Evolutionary conservation across 2,329 filamentous ascomycete genomes (phyloP), one percentile per base, ranked within the genome.

Genomic region (Alternaria triticimaculans): DNA sequence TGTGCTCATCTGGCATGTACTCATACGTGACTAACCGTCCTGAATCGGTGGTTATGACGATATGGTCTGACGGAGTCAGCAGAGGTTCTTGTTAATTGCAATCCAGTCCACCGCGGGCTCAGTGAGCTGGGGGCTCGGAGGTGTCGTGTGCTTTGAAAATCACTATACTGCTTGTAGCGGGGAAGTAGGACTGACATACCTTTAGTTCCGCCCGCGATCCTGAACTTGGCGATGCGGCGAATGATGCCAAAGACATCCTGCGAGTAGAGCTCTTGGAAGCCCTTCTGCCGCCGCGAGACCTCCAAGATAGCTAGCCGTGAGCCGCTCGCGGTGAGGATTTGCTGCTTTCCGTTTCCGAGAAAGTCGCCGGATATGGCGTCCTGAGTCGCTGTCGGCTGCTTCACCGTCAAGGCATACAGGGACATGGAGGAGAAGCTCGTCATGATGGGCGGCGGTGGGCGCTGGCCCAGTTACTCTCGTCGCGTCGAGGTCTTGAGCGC

Each of bases 391-490:
- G 94, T 94, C 33, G 96, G 93, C 73, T 93, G 91, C 83, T 97
- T 94, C 77, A 99, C 90, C 72, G 96, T 98, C 84, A 99, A 87
- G 76, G 93, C 96, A 85, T 99, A 99, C 84, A 99, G 90, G 81
- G 97, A 97, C 93, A 97, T 97, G 81, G 95, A 95, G 71, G 94
- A 97, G 66, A 95, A 97, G 80, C 94, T 97, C 85, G 96, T 95
- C 96, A 98, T 98, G 80, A 63, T 85, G 83, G 80, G 78, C 74
- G 65, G 64, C 63, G 70, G 75, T 63, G 78, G 76, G 75, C 77
- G 63, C 71, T 58, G 66, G 73, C 75, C 76, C 73, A 69, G 74
- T 55, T 58, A 55, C 63, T 68, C 57, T 50, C 44, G 62, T 62
- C 69, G 70, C 65, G 69, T 66, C 58, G 60, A 59, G 46, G 46